Percentiles rank a stretch among this genome's conserved stretches.
These are phyloP conservation scores for Draba incana DNA, from an alignment of 345 rosid genomes.

Conservation along the genomic window DNA sequence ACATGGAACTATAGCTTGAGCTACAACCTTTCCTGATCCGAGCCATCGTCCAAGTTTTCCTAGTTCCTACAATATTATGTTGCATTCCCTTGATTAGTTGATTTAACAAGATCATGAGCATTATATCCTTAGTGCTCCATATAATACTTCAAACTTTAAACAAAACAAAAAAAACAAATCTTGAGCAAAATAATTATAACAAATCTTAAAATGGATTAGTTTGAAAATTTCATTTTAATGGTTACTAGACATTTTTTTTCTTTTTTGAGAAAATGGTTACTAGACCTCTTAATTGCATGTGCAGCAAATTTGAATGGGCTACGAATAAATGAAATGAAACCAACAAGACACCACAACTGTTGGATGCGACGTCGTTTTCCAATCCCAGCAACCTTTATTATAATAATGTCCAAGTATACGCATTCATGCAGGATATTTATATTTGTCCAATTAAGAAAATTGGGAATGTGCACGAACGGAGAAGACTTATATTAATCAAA, in stretches of 20 bases:
- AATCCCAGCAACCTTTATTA: slow-evolving; percentile 34
- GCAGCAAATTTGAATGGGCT: slow-evolving; percentile 8
- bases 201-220: background rate
- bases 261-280: background rate
- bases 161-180: background rate
- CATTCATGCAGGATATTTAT: slow-evolving; percentile 22
- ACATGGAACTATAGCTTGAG: too few relatives aligned
- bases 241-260: background rate
- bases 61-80: background rate
- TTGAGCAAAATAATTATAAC: background rate
- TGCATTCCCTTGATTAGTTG: background rate
- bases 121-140: background rate
- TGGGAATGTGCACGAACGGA: slow-evolving; percentile 34
- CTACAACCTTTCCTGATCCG: too few relatives aligned
- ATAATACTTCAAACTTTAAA: background rate
- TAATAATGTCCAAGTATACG: slow-evolving; percentile 29
- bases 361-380: slow-evolving; percentile 38
- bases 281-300: background rate
- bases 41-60: background rate
- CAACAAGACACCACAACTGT: slow-evolving; percentile 31
- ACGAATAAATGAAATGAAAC: slow-evolving; percentile 17
- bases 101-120: background rate
- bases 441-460: slow-evolving; percentile 1
- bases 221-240: background rate
- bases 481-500: slow-evolving; percentile 13